These are phyloP conservation scores for Penicillium hesseltinei DNA, from an alignment of 2,329 filamentous ascomycete genomes.

Conservation along the genomic window DNA sequence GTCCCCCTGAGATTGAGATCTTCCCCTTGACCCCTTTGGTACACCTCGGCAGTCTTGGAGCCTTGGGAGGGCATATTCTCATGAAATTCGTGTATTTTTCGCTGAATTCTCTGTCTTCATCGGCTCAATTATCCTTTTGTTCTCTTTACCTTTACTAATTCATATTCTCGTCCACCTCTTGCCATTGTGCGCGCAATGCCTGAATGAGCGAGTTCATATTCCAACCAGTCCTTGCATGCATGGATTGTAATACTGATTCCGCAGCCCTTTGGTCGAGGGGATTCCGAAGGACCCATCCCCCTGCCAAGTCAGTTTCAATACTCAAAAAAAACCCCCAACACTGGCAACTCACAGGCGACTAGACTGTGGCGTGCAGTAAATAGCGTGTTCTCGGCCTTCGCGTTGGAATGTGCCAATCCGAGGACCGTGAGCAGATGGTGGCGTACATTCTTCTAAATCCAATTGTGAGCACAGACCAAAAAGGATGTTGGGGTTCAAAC, in stretches of 20 bases:
- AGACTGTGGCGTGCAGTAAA: conserved; percentile 29
- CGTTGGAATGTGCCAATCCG: conserved; percentile 27
- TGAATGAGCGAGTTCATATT: conserved; percentile 25
- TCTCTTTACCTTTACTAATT: neutral
- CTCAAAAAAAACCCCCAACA: neutral
- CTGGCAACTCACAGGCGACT: conserved; percentile 23
- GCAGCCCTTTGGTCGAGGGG: conserved; percentile 26
- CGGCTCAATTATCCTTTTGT: neutral
- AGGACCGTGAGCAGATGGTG: conserved; percentile 25
- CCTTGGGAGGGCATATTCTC: neutral
- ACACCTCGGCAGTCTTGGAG: neutral
- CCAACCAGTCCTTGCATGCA: conserved; percentile 28
- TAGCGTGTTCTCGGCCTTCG: conserved; percentile 27
- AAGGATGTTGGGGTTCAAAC: neutral
- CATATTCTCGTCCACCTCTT: conserved; percentile 15
- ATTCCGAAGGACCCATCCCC: conserved; percentile 29
- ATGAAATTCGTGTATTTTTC: neutral
- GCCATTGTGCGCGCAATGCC: conserved; percentile 25
- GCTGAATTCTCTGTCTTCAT: neutral
- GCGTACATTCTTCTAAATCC: conserved; percentile 21
- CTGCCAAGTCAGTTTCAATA: conserved; percentile 8
- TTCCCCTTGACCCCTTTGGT: neutral
- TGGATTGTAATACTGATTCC: conserved; percentile 21
- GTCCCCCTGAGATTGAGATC: conserved; percentile 3
- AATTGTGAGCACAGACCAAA: neutral